Evolutionary conservation across 176 grass and related monocot genomes (phyloP).

Genomic region (Oryza punctata): DNA sequence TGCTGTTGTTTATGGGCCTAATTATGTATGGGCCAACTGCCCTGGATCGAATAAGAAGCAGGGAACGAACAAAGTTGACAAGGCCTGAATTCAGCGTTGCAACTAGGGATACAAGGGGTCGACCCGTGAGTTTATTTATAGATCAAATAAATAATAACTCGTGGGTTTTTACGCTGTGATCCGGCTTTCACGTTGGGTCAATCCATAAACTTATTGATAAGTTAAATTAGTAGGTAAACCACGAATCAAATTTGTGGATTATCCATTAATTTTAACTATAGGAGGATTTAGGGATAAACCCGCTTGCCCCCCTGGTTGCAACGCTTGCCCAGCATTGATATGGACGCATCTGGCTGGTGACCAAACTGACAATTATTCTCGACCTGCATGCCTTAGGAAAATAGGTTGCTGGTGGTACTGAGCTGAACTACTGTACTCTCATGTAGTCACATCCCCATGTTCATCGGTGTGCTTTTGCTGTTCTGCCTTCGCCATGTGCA

Average conservation of each 20-base stretch:
- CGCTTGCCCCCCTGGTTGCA: too few relatives aligned
- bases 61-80: neutral
- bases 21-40: neutral
- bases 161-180: too few relatives aligned
- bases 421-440: neutral
- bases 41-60: neutral
- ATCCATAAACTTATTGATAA: too few relatives aligned
- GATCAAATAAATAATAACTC: too few relatives aligned
- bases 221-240: too few relatives aligned
- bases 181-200: too few relatives aligned
- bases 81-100: neutral
- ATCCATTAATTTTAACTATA: too few relatives aligned
- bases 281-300: too few relatives aligned
- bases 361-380: neutral
- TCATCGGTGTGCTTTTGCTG: neutral
- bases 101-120: too few relatives aligned
- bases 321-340: neutral
- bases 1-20: neutral
- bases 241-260: too few relatives aligned
- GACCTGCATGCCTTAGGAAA: neutral
- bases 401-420: neutral
- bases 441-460: neutral
- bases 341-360: neutral
- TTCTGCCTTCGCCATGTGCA: slow-evolving; percentile 26
- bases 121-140: too few relatives aligned